Evolutionary conservation across 192 early-diverging fungal species (phyloP), one percentile per base, ranked within the genome.

Genomic region (Backusella australiensis): DNA sequence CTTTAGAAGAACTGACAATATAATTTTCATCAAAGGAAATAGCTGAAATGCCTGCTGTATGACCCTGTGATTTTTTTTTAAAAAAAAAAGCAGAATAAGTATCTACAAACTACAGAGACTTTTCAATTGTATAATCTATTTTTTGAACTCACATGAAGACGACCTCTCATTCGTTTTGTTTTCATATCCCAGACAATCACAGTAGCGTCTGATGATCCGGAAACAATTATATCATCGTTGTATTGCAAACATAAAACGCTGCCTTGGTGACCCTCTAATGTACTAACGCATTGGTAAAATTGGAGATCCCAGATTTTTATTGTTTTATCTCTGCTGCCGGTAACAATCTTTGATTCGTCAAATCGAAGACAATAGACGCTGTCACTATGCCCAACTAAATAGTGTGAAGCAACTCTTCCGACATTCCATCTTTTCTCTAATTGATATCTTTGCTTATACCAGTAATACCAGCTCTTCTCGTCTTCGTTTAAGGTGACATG

Each of bases 321-420:
- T 8, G 93, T 91, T 69, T 87, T 84, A 81, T 96, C 95, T 69
- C 93, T 86, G 29, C 91, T 92, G 21, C 95, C 95, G 1, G 95
- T 95, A 1, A 96, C 88, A 36, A 96, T 91, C 70, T 91, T 92
- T 19, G 90, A 44, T 38, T 89, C 85, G 77, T 98, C 90, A 81
- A 90, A 97, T 75, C 98, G 97, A 32, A 98, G 87, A 76, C 97
- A 99, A 75, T 98, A 95, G 6, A 99, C 96, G 69, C 92, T 93
- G 46, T 94, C 95, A 26, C 34, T 69, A 73, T 99, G 97, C 19
- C 95, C 96, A 7, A 78, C 77, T 29, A 99, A 83, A 26, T 90
- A 89, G 34, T 81, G 84, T 42, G 90, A 83, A n/a, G 74, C 68
- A 35, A 84, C 86, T 21, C 72, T 77, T 15, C 79, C 87, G 0